phyloP scores from a whole-genome alignment of 176 grass and related monocot species.

The Rhynchospora breviuscula region DNA sequence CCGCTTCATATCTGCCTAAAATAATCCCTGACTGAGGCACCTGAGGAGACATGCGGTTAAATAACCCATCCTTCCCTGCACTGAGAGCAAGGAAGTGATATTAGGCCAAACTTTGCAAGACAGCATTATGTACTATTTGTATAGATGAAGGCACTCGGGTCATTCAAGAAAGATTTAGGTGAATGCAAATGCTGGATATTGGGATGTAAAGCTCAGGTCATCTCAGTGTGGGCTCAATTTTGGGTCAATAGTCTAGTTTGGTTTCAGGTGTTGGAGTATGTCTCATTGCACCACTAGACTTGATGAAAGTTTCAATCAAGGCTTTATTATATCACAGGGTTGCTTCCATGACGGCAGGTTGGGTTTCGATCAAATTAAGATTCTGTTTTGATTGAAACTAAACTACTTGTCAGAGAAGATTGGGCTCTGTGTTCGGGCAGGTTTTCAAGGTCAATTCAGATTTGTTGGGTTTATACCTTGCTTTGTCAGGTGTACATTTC shows the following conservation, averaged over 20 bases:
- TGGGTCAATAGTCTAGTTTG: too few species aligned
- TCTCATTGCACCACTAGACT: background rate
- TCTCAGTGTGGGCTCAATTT: background rate
- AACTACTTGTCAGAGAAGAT: background rate
- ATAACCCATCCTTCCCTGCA: slow-evolving; percentile 90
- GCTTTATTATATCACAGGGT: background rate
- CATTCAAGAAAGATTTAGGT: slow-evolving; percentile 5
- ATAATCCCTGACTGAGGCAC: slow-evolving; percentile 56
- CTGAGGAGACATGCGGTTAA: slow-evolving; percentile 41
- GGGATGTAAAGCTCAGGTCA: background rate
- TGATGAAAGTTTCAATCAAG: background rate
- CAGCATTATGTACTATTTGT: background rate
- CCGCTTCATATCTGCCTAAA: slow-evolving; percentile 85
- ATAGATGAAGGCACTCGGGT: background rate
- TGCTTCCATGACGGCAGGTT: background rate
- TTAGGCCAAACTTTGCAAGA: background rate
- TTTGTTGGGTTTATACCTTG: background rate
- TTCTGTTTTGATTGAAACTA: background rate
- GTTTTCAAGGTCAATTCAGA: background rate
- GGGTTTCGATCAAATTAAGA: background rate
- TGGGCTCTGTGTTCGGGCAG: too few species aligned
- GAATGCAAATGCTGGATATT: background rate
- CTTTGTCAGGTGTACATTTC: background rate
- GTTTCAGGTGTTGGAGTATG: background rate
- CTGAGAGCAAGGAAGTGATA: slow-evolving; percentile 32